Base-by-base conservation (phyloP, 495 filamentous ascomycete genomes). In the Neurospora cerealis region DNA sequence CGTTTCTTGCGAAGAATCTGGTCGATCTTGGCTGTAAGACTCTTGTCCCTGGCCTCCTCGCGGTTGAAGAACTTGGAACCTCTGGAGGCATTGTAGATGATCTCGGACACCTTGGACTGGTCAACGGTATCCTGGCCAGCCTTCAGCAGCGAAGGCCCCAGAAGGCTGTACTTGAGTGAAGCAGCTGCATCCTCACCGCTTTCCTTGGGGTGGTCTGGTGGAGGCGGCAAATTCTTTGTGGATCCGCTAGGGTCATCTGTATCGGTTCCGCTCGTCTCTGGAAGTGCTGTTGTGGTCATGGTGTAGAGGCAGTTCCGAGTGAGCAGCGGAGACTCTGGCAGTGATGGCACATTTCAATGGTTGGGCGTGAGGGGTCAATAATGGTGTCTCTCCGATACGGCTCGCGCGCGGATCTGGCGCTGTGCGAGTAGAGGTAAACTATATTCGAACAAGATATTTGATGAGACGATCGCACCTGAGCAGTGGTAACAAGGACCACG, bases 41-140 rank as follows among this genome's bases (percentile, higher is more conserved):
- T 87, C 75, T 90, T 90, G 85, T 98, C 96, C 74, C 89, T 89
- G 71, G 82, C 85, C 79, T 97, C 92, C 78, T 98, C 96, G 76
- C 94, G 93, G 77, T 92, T 93, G 86, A 98, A 99, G 84, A 92
- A 99, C 79, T 97, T 98, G 73, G 93, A 97, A 34, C 96, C 96
- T 80, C 94, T 97, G 15, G 94, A 97, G 15, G 96, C 95, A 81
- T 96, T 93, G 83, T 97, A 98, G 70, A 99, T 99, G 73, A 99
- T 90, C 80, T 98, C 94, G 0, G 94, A 95, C n/a, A 97, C 92
- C 85, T 95, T 96, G 71, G 88, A 86, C 86, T 98, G 96, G 79
- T 98, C 92, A n/a, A 98, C 96, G 28, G 87, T 84, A 77, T 98
- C 94, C 79, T 98, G 96, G 2, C 96, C 96, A 37, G 95, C 92